Conservation (phyloP, 108 stramenopile genomes). For the Cyclotella choctawhatcheeana region DNA sequence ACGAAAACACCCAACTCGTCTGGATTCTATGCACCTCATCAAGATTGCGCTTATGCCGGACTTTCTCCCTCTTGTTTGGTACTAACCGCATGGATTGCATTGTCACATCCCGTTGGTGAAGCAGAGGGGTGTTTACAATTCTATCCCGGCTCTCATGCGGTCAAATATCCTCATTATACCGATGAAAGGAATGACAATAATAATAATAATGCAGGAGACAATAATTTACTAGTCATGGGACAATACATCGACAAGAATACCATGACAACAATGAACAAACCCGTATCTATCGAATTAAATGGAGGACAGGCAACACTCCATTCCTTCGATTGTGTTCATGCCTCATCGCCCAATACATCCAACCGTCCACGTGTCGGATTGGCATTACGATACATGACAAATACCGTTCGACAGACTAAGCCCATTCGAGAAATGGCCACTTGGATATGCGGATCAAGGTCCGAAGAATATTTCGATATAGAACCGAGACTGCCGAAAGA, state of each 20-base stretch:
- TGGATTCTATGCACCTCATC: conserved; percentile 48
- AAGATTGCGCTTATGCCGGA: conserved; percentile 55
- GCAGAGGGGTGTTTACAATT: conserved; percentile 49
- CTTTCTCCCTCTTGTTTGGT: conserved; percentile 29
- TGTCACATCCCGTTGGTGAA: conserved; percentile 47
- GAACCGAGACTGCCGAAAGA: conserved; percentile 32
- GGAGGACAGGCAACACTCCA: conserved; percentile 20
- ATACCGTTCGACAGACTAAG: conserved; percentile 30
- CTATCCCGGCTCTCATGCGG: conserved; percentile 37
- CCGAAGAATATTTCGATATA: conserved; percentile 18
- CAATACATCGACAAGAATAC: conserved; percentile 30
- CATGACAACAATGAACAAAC: conserved; percentile 4
- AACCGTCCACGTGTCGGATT: conserved; percentile 35
- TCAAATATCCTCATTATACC: conserved; percentile 32
- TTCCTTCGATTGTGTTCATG: conserved; percentile 34
- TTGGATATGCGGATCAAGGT: conserved; percentile 19
- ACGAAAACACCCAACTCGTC: conserved; percentile 32
- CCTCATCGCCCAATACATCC: conserved; percentile 38
- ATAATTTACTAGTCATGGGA: conserved; percentile 43
- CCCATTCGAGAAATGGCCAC: conserved; percentile 39
- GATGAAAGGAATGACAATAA: conserved; percentile 12
- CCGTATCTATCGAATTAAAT: not conserved
- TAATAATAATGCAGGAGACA: no score
- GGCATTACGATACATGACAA: conserved; percentile 43
- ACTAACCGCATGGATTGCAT: conserved; percentile 52